A percentile compares a stretch with the other conserved stretches of the same genome.
These are phyloP conservation scores for Talaromyces adpressus DNA, from an alignment of 495 filamentous ascomycete species.

Conservation along the genomic window DNA sequence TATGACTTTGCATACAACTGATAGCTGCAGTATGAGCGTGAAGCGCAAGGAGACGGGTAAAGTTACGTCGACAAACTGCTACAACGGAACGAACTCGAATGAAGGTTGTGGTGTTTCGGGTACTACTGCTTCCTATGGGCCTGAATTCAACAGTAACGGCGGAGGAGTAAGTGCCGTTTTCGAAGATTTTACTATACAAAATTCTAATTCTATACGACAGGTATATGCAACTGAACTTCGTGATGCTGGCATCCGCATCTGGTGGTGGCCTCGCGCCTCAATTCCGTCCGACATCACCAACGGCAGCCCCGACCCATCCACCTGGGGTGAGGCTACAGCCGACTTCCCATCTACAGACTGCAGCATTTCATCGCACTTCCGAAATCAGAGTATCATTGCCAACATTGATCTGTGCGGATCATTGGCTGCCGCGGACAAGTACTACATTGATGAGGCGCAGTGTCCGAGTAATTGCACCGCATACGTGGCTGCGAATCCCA, in stretches of 20 bases:
- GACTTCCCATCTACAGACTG: constrained; percentile 47
- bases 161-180: constrained; percentile 29
- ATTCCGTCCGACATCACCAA: constrained; percentile 32
- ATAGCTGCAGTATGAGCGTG: constrained; percentile 39
- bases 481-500: constrained; percentile 33
- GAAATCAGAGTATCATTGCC: constrained; percentile 43
- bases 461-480: constrained; percentile 37
- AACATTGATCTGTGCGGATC: constrained; percentile 47
- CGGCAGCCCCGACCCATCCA: constrained; percentile 34
- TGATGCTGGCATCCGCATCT: constrained; percentile 37
- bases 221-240: constrained; percentile 42
- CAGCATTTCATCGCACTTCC: constrained; percentile 38
- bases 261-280: constrained; percentile 38
- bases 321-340: constrained; percentile 39
- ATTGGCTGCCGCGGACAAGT: constrained; percentile 24
- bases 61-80: constrained; percentile 23
- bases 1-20: constrained; percentile 37
- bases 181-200: not conserved
- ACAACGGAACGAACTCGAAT: constrained; percentile 28
- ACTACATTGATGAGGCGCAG: constrained; percentile 31
- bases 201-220: constrained; percentile 1
- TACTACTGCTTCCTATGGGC: constrained; percentile 26
- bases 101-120: constrained; percentile 40
- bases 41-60: constrained; percentile 35
- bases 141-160: constrained; percentile 36